Evolutionary conservation across 2,329 filamentous ascomycete genomes (phyloP), one percentile per base, ranked within the genome.

Genomic region (Penicillium olsonii): DNA sequence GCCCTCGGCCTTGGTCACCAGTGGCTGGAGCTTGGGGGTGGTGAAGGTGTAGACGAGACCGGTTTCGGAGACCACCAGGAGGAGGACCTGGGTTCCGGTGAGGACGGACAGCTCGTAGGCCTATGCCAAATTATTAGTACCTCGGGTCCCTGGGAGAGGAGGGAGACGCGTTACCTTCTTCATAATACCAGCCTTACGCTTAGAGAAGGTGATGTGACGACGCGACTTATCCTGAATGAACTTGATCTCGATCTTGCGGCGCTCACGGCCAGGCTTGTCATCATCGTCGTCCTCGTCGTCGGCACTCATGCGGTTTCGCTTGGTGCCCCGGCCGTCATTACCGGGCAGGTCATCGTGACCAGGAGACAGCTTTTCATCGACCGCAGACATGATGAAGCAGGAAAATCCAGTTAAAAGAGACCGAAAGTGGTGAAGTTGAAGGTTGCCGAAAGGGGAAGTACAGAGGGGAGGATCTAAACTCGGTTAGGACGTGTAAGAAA

Each of bases 211-310:
- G 72, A 97, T 99, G 80, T 99, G 94, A 57, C 94, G 88, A 78
- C 94, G 91, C 78, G 92, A 97, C 81, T 99, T 99, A 78, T 99
- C 94, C 76, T 92, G 92, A 75, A 99, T 99, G 79, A 99, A 99
- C 83, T 99, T 99, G 79, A 99, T 99, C 77, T 99, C 94, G 68
- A 99, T 99, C 87, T 99, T 99, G 78, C 94, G 87, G 71, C 94
- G 87, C 83, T 97, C 94, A 75, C 94, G 92, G 69, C 91, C 91
- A 57, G 90, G 90, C 84, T 97, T 97, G 75, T 96, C 92, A 64
- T 96, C 92, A 64, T 97, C 92, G 59, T 97, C 94, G 60, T 97
- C 92, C 61, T 97, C 94, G 70, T 97, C 94, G 71, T 97, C 92
- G 63, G 87, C 77, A 66, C 77, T 87, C 57, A 88, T 85, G 69